phyloP scores from a whole-genome alignment of 1,284 basidiomycete genomes.

The Boletellus deceptivus region DNA sequence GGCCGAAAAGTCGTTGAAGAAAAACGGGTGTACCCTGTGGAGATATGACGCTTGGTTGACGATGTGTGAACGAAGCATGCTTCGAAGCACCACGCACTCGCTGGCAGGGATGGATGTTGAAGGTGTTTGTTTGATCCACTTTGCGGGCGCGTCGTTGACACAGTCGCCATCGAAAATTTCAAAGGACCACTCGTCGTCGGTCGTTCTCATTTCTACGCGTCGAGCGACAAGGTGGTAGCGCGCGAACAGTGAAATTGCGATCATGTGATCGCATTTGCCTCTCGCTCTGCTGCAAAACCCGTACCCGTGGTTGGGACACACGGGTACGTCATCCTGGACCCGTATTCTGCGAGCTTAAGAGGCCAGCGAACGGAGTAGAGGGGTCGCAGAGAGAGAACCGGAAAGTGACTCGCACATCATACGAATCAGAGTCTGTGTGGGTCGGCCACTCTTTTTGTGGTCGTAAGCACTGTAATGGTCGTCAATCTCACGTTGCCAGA shows the following conservation, averaged over 20 bases:
- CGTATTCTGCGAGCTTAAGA: no score
- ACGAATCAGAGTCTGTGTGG: no score
- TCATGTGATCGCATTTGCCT: conserved; percentile 16
- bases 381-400: no score
- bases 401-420: no score
- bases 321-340: no score
- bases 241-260: background rate
- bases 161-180: conserved; percentile 30
- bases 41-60: conserved; percentile 7
- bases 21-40: conserved; percentile 18
- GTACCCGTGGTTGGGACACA: no score
- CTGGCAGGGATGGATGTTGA: conserved; percentile 2
- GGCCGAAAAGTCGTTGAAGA: conserved; percentile 15
- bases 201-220: conserved; percentile 18
- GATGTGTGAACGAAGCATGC: conserved; percentile 14
- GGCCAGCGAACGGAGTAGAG: no score
- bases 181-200: conserved; percentile 29
- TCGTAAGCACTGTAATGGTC: no score
- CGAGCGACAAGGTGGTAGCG: background rate
- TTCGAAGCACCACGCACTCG: conserved; percentile 16
- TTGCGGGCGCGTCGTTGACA: conserved; percentile 7
- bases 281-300: no score
- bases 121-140: conserved; percentile 26
- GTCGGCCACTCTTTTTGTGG: no score
- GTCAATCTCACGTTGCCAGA: no score